Base-by-base conservation (phyloP, 2,329 filamentous ascomycete species). In the Beauveria asiatica region DNA sequence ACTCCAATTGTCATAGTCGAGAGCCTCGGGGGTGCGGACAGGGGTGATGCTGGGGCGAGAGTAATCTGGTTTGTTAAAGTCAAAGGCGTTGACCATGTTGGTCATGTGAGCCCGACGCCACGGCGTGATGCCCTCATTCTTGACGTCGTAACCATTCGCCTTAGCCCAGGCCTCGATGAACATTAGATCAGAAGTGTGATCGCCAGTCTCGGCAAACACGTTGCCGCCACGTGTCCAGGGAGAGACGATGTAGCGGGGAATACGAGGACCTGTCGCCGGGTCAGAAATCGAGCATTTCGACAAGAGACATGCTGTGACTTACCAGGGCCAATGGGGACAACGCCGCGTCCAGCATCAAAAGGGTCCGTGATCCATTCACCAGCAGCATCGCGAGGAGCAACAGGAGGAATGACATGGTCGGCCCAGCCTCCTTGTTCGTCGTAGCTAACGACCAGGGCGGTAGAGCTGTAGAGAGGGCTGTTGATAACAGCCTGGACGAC, bases 351-450 rank as follows among this genome's bases (percentile, higher is more conserved):
- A 6, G 69, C 61, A 19, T 65, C 59, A 41, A 78, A 71, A 0
- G 75, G 73, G 54, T 74, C 70, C 67, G 80, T 73, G 16, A 72
- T 69, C 79, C 80, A 82, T 65, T 82, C 80, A 5, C 80, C 80
- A 0, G 76, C 65, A 0, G 79, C 80, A 37, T 73, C 76, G 21
- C 72, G 66, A 17, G 77, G 76, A 0, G 79, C 73, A 60, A 80
- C 75, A 59, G 76, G 75, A 0, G 79, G 79, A 13, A 73, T 69
- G 3, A 82, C 79, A 61, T 81, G 78, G 62, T 83, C 80, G 10
- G 79, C 79, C 68, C 74, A 82, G 50, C 80, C 80, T 52, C 80
- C 80, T n/a, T 77, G 76, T 67, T 83, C 78, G 61, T 82, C 80
- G 65, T 77, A 82, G 64, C 77, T 80, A 61, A 83, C 75, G 59